A percentile compares a stretch with the other conserved stretches of the same genome.
phyloP scores from a whole-genome alignment of 805 yeast genomes.

The Ogataea saltuana region DNA sequence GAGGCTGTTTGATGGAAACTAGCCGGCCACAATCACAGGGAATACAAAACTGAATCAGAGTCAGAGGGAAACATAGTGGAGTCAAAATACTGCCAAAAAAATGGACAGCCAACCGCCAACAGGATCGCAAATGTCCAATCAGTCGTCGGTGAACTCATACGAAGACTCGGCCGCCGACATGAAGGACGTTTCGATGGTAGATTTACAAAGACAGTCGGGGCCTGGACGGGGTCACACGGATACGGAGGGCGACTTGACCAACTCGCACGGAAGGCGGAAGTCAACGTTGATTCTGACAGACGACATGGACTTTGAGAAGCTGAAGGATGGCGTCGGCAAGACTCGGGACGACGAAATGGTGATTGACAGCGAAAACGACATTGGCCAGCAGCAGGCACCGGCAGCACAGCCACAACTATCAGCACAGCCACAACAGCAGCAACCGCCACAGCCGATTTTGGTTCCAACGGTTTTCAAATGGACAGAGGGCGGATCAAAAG shows the following conservation, averaged over 20 bases:
- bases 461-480: constrained; percentile 74
- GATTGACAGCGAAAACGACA: constrained; percentile 31
- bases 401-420: constrained; percentile 17
- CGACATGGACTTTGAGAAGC: constrained; percentile 58
- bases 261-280: constrained; percentile 50
- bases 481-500: constrained; percentile 96
- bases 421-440: constrained; percentile 8
- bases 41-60: too few species aligned
- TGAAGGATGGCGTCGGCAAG: constrained; percentile 40
- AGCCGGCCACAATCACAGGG: constrained; percentile 6
- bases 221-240: constrained; percentile 2
- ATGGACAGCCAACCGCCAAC: constrained; percentile 11
- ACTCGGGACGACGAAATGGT: constrained; percentile 34
- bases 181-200: constrained; percentile 40
- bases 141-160: constrained; percentile 14
- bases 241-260: too few species aligned
- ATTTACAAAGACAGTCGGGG: constrained; percentile 25
- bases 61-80: constrained; percentile 2
- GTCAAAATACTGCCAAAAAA: constrained; percentile 2
- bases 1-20: constrained; percentile 5
- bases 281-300: constrained; percentile 73
- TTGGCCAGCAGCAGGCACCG: constrained; percentile 27
- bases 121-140: constrained; percentile 11
- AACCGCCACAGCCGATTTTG: constrained; percentile 28
- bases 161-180: constrained; percentile 18